Conservation (phyloP, 106 monocot genomes). For the Acanthochlamys bracteata region DNA sequence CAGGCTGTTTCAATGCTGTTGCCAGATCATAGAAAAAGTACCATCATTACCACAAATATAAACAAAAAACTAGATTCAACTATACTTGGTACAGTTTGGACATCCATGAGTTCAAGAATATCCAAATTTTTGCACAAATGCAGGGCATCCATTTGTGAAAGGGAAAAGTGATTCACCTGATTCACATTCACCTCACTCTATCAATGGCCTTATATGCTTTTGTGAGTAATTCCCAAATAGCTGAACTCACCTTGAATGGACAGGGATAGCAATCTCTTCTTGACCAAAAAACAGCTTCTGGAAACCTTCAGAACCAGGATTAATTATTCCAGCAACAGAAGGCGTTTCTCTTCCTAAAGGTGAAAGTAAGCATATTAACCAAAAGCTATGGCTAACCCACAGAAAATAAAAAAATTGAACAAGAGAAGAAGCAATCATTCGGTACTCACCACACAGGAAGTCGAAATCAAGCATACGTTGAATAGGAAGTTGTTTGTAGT, state of each 20-base stretch:
- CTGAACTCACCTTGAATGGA: constrained; percentile 63
- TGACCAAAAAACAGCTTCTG: constrained; percentile 94
- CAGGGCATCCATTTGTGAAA: no score
- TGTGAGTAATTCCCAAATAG: neutral
- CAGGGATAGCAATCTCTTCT: constrained; percentile 97
- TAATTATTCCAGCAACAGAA: constrained; percentile 98
- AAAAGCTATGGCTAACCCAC: neutral
- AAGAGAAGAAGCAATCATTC: neutral
- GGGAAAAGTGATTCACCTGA: no score
- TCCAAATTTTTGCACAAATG: no score
- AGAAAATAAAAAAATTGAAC: neutral
- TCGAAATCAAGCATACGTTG: constrained; percentile 99
- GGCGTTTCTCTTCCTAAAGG: constrained; percentile 90
- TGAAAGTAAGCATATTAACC: neutral
- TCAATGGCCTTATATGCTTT: neutral
- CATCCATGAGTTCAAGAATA: no score
- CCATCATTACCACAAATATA: neutral
- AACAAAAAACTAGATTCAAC: neutral
- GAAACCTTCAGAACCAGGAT: constrained; percentile 94
- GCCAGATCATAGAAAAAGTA: neutral
- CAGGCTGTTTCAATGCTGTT: constrained; percentile 87
- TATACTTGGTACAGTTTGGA: no score
- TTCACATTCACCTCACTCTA: neutral
- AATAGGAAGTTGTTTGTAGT: constrained; percentile 97
- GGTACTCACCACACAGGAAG: constrained; percentile 72